phyloP scores from a whole-genome alignment of 495 filamentous ascomycete species.

The Podospora sp. region DNA sequence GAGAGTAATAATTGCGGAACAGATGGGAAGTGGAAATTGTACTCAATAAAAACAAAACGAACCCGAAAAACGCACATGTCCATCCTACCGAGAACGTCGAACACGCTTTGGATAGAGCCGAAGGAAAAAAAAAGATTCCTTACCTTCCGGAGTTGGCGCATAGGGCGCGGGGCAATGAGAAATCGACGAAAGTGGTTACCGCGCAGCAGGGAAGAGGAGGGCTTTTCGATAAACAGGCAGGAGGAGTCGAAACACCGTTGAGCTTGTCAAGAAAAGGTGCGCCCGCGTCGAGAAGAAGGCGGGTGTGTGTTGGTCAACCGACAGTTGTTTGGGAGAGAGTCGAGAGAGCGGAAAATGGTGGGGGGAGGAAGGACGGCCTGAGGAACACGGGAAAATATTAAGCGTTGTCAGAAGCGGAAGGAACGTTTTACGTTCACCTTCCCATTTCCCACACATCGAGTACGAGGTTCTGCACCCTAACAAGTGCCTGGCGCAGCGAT shows the following conservation, averaged over 20 bases:
- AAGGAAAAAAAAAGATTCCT: not conserved
- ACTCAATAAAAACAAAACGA: not conserved
- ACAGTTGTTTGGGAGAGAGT: not conserved
- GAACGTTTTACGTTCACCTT: not conserved
- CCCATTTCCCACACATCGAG: too few species aligned
- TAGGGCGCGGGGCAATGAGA: too few species aligned
- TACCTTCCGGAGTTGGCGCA: not conserved
- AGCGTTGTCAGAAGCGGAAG: not conserved
- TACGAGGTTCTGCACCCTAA: too few species aligned
- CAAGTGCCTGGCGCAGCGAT: too few species aligned
- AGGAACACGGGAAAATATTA: not conserved
- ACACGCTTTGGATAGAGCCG: not conserved
- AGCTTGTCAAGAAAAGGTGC: not conserved
- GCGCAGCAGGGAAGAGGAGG: too few species aligned
- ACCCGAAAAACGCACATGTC: too few species aligned
- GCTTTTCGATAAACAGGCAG: too few species aligned
- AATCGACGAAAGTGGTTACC: too few species aligned
- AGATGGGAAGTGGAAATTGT: too few species aligned
- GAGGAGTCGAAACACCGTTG: not conserved
- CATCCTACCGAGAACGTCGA: not conserved
- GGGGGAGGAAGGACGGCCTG: not conserved
- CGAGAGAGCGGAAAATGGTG: not conserved
- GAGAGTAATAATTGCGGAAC: not conserved
- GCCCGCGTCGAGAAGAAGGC: not conserved
- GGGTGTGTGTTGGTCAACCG: too few species aligned